Evolutionary conservation across 768 basidiomycete species (phyloP).

Genomic region (Rhodosporidiobolus sp.): DNA sequence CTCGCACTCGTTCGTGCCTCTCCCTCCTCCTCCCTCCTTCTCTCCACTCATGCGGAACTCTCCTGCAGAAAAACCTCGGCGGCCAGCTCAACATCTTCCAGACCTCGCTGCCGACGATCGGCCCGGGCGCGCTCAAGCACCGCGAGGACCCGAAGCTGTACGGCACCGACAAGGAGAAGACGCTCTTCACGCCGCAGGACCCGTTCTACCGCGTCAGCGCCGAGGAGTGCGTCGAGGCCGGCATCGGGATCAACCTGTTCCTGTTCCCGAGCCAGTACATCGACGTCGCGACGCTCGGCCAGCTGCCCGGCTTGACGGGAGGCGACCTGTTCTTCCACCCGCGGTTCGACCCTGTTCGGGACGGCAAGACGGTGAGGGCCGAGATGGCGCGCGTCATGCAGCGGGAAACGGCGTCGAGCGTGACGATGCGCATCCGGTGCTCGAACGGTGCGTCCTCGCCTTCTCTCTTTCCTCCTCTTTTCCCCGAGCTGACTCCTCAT

Average conservation of each 20-base stretch:
- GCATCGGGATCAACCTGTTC: constrained; percentile 86
- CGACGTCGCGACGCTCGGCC: constrained; percentile 83
- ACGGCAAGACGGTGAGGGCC: constrained; percentile 64
- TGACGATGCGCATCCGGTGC: constrained; percentile 73
- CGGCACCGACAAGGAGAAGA: constrained; percentile 81
- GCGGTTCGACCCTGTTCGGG: constrained; percentile 70
- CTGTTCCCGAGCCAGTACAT: constrained; percentile 73
- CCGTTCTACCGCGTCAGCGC: constrained; percentile 75
- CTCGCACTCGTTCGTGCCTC: constrained; percentile 63
- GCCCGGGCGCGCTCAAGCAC: constrained; percentile 46
- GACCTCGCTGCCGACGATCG: constrained; percentile 45
- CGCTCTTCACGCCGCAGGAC: constrained; percentile 73
- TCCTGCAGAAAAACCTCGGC: constrained; percentile 39
- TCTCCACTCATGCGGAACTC: not conserved
- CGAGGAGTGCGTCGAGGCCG: constrained; percentile 82
- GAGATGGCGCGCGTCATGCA: constrained; percentile 68
- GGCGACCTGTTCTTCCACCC: constrained; percentile 92
- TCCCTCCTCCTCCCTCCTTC: not conserved
- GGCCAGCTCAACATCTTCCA: constrained; percentile 48
- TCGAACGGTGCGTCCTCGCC: constrained; percentile 63
- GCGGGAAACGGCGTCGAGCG: constrained; percentile 74
- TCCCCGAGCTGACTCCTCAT: constrained; percentile 56
- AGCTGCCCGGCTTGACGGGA: constrained; percentile 68
- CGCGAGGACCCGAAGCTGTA: constrained; percentile 63
- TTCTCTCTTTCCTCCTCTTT: constrained; percentile 3